These are phyloP conservation scores for Melampsora larici-populina DNA, from an alignment of 1,284 basidiomycete species.

Conservation along the genomic window DNA sequence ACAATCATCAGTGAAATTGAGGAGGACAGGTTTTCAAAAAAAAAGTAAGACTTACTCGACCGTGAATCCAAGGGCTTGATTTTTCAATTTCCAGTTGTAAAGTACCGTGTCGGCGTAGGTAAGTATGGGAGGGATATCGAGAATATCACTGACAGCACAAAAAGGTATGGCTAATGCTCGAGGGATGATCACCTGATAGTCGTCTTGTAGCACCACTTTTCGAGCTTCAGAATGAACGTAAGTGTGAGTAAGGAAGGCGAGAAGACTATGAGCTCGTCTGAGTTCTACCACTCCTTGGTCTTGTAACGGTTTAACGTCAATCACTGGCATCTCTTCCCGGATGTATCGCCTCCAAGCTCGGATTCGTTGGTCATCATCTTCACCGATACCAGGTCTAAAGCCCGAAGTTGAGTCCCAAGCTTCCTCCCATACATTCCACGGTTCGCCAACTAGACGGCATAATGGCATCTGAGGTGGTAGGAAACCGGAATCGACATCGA, in stretches of 20 bases:
- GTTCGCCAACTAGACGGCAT: constrained; percentile 59
- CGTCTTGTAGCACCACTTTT: constrained; percentile 51
- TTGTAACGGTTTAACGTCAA: constrained; percentile 27
- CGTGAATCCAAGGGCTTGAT: constrained; percentile 50
- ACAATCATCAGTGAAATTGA: constrained; percentile 48
- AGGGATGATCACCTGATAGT: constrained; percentile 63
- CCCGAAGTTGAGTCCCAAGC: constrained; percentile 34
- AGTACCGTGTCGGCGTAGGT: constrained; percentile 92
- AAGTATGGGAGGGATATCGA: constrained; percentile 81
- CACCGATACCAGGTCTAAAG: constrained; percentile 53
- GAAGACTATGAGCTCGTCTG: constrained; percentile 76
- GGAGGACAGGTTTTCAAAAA: constrained; percentile 45
- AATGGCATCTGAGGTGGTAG: constrained; percentile 78
- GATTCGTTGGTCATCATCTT: constrained; percentile 59
- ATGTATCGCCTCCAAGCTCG: neutral
- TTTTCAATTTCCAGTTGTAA: constrained; percentile 71
- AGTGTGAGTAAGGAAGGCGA: constrained; percentile 80
- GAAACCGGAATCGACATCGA: constrained; percentile 86
- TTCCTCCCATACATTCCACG: constrained; percentile 68
- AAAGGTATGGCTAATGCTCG: constrained; percentile 71
- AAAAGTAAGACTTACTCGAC: constrained; percentile 45
- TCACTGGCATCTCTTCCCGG: constrained; percentile 43
- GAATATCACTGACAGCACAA: constrained; percentile 68
- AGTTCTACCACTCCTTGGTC: constrained; percentile 55
- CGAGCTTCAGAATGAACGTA: constrained; percentile 76